Base-by-base conservation (phyloP, 1,284 basidiomycete species). In the Ceratobasidium papillatum region DNA sequence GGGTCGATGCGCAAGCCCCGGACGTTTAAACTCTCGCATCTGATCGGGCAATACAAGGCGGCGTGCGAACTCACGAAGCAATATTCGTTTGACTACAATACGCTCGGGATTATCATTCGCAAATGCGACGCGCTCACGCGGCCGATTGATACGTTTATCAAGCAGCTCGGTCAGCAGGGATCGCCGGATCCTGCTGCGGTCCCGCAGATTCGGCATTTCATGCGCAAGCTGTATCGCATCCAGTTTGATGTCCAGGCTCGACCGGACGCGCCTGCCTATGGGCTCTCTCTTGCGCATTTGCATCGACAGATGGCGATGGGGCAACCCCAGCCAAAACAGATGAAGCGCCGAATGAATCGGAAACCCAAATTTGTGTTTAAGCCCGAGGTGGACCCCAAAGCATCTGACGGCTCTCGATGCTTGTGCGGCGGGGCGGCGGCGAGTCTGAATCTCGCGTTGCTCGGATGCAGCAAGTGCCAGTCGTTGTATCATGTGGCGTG, bases 221-320 rank as follows among this genome's bases (percentile, higher is more conserved):
- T 94, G 91, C 89, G 92, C 78, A 94, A 94, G 82, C 82, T 94
- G 36, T 94, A 90, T 84, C 90, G 89, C 82, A 90, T 94, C 65
- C 91, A 93, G 80, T 94, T 94, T 79, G 89, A 90, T 7, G 90
- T 94, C 14, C 91, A 91, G 0, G 90, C 92, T 0, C 90, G 87
- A 76, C 89, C 89, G 0, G 91, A 93, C 9, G 43, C 56, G 0
- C 41, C 54, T 7, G 47, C 75, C 2, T 76, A 69, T 34, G 76
- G 76, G 17, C 63, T 77, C 0, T 72, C 76, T 9, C 64, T 77
- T 11, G 73, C 72, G 7, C 76, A 77, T 45, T 54, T 77, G 12
- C 76, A 77, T 32, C 74, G 76, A 9, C 54, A 58, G 32, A 74
- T 65, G 61, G 41, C 43, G 27, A 61, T 52, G 52, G 32, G 84